phyloP scores from a whole-genome alignment of 148 eudicot species.

The Chenopodium quinoa region DNA sequence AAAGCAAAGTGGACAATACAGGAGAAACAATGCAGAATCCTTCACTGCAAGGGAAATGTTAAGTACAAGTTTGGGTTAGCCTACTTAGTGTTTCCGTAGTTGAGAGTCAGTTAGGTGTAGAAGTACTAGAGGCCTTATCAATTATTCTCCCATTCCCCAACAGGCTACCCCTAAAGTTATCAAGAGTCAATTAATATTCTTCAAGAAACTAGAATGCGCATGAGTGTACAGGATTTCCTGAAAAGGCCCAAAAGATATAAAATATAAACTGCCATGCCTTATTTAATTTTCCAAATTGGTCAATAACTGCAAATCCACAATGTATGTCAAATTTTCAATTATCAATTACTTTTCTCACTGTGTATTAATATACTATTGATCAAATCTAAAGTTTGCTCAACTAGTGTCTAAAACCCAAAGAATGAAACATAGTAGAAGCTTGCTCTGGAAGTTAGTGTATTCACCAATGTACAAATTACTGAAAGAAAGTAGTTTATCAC shows the following conservation, averaged over 20 bases:
- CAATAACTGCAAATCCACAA: not conserved
- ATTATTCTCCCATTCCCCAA: not conserved
- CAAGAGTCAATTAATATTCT: not conserved
- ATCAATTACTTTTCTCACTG: not conserved
- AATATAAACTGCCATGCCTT: not conserved
- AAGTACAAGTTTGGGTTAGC: not conserved
- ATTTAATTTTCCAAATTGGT: not conserved
- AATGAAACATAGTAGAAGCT: not conserved
- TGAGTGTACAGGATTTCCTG: not conserved
- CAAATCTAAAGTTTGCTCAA: not conserved
- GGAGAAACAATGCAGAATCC: not conserved
- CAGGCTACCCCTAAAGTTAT: not conserved
- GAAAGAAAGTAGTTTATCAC: slow-evolving; percentile 78
- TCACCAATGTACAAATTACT: slow-evolving; percentile 75
- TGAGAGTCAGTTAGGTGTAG: not conserved
- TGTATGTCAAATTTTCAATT: not conserved
- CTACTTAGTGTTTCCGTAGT: not conserved
- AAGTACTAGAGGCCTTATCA: not conserved
- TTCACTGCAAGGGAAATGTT: too few relatives aligned
- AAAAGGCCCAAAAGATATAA: not conserved
- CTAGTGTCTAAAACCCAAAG: not conserved
- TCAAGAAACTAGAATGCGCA: not conserved
- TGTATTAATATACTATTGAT: not conserved
- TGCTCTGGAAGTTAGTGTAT: not conserved
- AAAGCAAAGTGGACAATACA: too few relatives aligned